These are phyloP conservation scores for Ophiostoma fasciatum DNA, from an alignment of 2,329 filamentous ascomycete genomes.

Conservation along the genomic window DNA sequence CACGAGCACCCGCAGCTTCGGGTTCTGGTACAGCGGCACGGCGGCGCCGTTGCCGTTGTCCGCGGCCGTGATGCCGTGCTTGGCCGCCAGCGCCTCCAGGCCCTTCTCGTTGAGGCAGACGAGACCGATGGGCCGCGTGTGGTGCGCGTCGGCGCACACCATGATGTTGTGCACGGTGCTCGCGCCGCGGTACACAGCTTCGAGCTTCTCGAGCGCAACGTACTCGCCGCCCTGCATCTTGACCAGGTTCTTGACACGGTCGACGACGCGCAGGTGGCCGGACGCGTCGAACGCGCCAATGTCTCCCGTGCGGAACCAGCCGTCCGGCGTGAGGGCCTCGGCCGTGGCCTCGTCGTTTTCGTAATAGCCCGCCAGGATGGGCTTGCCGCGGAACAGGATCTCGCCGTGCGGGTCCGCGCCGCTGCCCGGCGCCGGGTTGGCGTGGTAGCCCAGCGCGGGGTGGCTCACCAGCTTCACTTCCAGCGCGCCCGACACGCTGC, in stretches of 20 bases:
- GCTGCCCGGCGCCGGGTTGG: constrained; percentile 56
- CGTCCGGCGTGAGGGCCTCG: constrained; percentile 63
- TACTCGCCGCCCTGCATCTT: constrained; percentile 95
- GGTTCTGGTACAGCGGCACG: constrained; percentile 42
- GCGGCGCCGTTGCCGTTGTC: constrained; percentile 18
- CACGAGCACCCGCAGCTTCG: constrained; percentile 46
- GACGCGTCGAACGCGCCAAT: constrained; percentile 74
- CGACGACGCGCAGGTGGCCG: constrained; percentile 76
- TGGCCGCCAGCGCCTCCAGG: constrained; percentile 43
- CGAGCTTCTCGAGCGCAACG: constrained; percentile 90
- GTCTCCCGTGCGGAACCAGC: constrained; percentile 96
- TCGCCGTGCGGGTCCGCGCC: constrained; percentile 76
- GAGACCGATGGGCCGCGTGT: constrained; percentile 68
- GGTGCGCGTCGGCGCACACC: constrained; percentile 62
- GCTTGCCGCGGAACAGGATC: constrained; percentile 70
- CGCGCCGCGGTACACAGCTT: constrained; percentile 73
- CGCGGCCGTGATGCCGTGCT: constrained; percentile 34
- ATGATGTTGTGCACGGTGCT: constrained; percentile 76
- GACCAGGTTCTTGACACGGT: constrained; percentile 96
- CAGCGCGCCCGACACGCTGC: constrained; percentile 59
- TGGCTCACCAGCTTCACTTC: constrained; percentile 90
- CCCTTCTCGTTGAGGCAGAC: constrained; percentile 55
- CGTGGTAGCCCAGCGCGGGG: constrained; percentile 71
- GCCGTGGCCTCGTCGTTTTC: constrained; percentile 75
- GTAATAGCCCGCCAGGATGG: constrained; percentile 67